Evolutionary conservation across 768 basidiomycete genomes (phyloP).

Genomic region (Crepidotus variabilis): DNA sequence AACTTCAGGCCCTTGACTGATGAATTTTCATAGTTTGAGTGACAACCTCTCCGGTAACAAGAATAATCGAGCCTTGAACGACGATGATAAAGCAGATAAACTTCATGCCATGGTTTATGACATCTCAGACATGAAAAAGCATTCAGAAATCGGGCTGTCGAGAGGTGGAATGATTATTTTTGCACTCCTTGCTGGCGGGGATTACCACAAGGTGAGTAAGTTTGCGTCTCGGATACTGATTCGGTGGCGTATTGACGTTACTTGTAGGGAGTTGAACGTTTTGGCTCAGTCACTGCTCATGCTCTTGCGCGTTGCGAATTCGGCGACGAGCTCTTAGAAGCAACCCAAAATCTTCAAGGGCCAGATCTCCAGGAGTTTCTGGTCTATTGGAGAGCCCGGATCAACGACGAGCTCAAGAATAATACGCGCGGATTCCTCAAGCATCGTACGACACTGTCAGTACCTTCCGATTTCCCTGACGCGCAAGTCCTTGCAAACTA

Average conservation of each 20-base stretch:
- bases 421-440: slow-evolving; percentile 45
- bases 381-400: slow-evolving; percentile 40
- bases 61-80: slow-evolving; percentile 15
- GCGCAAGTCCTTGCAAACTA: slow-evolving; percentile 57
- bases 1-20: slow-evolving; percentile 21
- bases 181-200: slow-evolving; percentile 66
- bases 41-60: slow-evolving; percentile 51
- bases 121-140: slow-evolving; percentile 42
- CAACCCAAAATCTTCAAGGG: slow-evolving; percentile 29
- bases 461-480: slow-evolving; percentile 53
- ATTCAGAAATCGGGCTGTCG: slow-evolving; percentile 61
- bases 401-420: slow-evolving; percentile 45
- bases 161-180: slow-evolving; percentile 59
- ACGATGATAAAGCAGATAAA: slow-evolving; percentile 14
- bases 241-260: slow-evolving; percentile 26
- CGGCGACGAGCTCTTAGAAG: slow-evolving; percentile 49
- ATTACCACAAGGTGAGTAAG: slow-evolving; percentile 44
- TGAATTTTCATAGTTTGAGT: slow-evolving; percentile 34
- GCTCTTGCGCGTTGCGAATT: slow-evolving; percentile 64
- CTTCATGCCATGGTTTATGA: slow-evolving; percentile 31
- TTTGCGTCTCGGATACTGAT: background rate
- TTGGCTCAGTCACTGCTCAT: slow-evolving; percentile 51
- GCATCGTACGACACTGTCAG: slow-evolving; percentile 38
- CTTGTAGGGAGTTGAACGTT: slow-evolving; percentile 33
- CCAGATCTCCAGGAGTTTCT: slow-evolving; percentile 42